These are phyloP conservation scores for Populus tremula DNA, from an alignment of 345 rosid genomes.

Conservation along the genomic window DNA sequence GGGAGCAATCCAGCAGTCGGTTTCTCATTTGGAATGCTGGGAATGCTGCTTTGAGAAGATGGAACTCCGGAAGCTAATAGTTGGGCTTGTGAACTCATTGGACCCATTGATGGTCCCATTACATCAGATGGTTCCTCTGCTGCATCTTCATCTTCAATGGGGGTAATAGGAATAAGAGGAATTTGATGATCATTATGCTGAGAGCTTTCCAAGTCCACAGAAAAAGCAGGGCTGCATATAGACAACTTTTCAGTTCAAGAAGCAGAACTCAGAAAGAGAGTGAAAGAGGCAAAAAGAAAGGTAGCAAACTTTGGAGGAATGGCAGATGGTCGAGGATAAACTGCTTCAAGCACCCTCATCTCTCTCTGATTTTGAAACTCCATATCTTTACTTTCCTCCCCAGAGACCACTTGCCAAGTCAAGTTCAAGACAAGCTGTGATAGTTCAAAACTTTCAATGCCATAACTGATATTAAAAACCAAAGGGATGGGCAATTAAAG, in stretches of 20 bases:
- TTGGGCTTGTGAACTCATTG: conserved; percentile 35
- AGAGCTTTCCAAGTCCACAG: conserved; percentile 43
- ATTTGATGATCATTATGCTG: conserved; percentile 43
- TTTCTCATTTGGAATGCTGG: conserved; percentile 32
- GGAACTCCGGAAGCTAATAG: conserved; percentile 33
- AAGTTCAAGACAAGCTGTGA: conserved; percentile 54
- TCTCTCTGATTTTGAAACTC: conserved; percentile 76
- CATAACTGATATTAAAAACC: background rate
- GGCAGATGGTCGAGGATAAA: conserved; percentile 82
- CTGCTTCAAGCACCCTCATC: conserved; percentile 90
- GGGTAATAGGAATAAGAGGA: conserved; percentile 61
- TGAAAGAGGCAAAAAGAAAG: conserved; percentile 13
- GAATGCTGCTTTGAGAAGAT: conserved; percentile 24
- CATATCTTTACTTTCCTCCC: conserved; percentile 79
- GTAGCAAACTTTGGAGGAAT: conserved; percentile 72
- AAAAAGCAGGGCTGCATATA: conserved; percentile 61
- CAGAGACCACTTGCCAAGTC: conserved; percentile 85
- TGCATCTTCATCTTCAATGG: conserved; percentile 84
- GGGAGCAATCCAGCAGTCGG: conserved; percentile 29
- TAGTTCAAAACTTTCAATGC: conserved; percentile 20
- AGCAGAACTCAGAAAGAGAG: background rate
- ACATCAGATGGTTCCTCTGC: conserved; percentile 42
- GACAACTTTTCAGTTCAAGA: conserved; percentile 9
- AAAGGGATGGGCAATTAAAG: conserved; percentile 3
- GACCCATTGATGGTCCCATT: conserved; percentile 19